Conservation (phyloP, 495 filamentous ascomycete genomes). For the Umbilicaria muhlenbergii region DNA sequence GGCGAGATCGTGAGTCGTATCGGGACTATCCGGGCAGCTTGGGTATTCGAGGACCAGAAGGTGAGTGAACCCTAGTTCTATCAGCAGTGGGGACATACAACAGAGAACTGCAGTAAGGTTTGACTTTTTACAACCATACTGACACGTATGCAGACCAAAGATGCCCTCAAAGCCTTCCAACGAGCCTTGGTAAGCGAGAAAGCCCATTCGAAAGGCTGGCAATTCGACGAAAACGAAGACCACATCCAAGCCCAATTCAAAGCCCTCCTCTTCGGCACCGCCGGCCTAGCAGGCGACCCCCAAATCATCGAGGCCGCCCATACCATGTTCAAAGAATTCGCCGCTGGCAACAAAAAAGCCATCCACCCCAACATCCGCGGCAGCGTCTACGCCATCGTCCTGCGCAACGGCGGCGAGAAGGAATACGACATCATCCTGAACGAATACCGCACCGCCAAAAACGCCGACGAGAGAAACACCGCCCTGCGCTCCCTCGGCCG, state of each 20-base stretch:
- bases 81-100: too few species aligned
- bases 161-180: constrained; percentile 70
- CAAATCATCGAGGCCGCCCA: constrained; percentile 40
- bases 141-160: constrained; percentile 25
- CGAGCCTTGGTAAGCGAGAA: constrained; percentile 56
- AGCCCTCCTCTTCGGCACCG: constrained; percentile 44
- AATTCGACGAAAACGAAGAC: constrained; percentile 65
- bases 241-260: constrained; percentile 83
- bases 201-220: constrained; percentile 78
- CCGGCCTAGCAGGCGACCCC: constrained; percentile 44
- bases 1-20: constrained; percentile 72
- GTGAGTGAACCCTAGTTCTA: too few species aligned
- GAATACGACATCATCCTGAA: constrained; percentile 60
- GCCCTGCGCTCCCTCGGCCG: constrained; percentile 76
- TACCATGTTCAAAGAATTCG: constrained; percentile 49
- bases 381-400: constrained; percentile 45
- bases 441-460: constrained; percentile 72
- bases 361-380: constrained; percentile 53
- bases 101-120: too few species aligned
- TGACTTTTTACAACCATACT: too few species aligned
- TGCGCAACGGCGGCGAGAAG: constrained; percentile 45
- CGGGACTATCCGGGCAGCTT: constrained; percentile 58
- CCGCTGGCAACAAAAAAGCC: constrained; percentile 37
- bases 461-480: constrained; percentile 90
- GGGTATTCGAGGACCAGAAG: constrained; percentile 71